A percentile compares a stretch with the other conserved stretches of the same genome.
Evolutionary conservation across 495 filamentous ascomycete species (phyloP).

Genomic region (Podospora didyma): DNA sequence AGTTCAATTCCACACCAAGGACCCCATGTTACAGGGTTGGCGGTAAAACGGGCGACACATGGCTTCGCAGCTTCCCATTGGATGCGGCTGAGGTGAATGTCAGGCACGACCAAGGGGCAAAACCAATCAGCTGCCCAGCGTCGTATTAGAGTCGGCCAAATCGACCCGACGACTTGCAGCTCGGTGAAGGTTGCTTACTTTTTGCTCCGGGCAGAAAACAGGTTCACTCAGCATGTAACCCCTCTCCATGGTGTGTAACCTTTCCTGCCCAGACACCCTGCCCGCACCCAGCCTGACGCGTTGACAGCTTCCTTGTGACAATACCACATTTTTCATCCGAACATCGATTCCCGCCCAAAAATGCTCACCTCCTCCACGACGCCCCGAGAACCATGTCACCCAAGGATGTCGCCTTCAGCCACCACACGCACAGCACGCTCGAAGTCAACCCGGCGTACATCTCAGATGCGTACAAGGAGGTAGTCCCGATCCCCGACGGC

Average conservation of each 20-base stretch:
- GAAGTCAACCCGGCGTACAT: background rate
- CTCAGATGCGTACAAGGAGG: background rate
- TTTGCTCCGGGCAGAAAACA: background rate
- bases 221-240: too few species aligned
- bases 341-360: background rate
- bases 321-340: background rate
- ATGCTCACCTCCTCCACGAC: background rate
- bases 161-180: background rate
- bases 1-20: too few species aligned
- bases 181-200: background rate
- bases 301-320: background rate
- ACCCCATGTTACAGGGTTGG: too few species aligned
- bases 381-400: background rate
- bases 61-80: background rate
- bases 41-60: too few species aligned
- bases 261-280: background rate
- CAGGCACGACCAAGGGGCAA: background rate
- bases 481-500: background rate
- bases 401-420: background rate
- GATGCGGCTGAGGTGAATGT: background rate
- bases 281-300: background rate
- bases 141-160: background rate
- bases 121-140: background rate
- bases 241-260: background rate
- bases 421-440: background rate